Evolutionary conservation across 441 rosid genomes (phyloP), one percentile per base, ranked within the genome.

Genomic region (Omphalea diandra): DNA sequence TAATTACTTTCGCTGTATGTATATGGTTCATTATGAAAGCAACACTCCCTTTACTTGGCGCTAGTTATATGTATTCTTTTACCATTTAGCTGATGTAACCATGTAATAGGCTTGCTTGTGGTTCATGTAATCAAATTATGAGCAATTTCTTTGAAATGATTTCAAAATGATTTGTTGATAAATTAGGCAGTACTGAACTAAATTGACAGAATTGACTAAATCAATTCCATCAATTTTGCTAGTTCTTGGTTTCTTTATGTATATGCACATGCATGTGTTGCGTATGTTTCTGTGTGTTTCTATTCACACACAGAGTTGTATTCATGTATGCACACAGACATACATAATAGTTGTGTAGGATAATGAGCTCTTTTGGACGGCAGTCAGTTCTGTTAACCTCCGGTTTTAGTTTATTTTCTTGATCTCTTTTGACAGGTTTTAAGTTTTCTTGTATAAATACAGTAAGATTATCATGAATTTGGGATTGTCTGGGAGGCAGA

Each of bases 151-250:
- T 14, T 35, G 15, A 67, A 36, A 29, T 12, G 7, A 24, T 67
- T 8, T 67, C 29, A 27, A 27, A 27, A 17, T 50, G 20, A 52
- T 40, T 40, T 14, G 18, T 67, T 18, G 27, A 55, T 29, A 55
- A 55, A 26, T 33, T 55, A 40, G 54, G 56, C 36, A 11, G 7
- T n/a, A 38, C 35, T 66, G 70, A 68, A 44, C 29, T 67, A 7
- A 22, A 40, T 32, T 32, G 35, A 2, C 3, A 20, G 46, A n/a
- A 35, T 44, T 63, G 67, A n/a, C 33, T 62, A 24, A 41, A 8
- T 15, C 14, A 36, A 4, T 38, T 5, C 15, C 14, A n/a, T 7
- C 26, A 27, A 40, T 40, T 17, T 52, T 18, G 63, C 9, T 3
- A 15, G 52, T 18, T 46, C 18, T 18, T 18, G 22, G 18, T 40